Evolutionary conservation across 108 stramenopile species (phyloP), one percentile per base, ranked within the genome.

Genomic region (Pinguiococcus pyrenoidosus): DNA sequence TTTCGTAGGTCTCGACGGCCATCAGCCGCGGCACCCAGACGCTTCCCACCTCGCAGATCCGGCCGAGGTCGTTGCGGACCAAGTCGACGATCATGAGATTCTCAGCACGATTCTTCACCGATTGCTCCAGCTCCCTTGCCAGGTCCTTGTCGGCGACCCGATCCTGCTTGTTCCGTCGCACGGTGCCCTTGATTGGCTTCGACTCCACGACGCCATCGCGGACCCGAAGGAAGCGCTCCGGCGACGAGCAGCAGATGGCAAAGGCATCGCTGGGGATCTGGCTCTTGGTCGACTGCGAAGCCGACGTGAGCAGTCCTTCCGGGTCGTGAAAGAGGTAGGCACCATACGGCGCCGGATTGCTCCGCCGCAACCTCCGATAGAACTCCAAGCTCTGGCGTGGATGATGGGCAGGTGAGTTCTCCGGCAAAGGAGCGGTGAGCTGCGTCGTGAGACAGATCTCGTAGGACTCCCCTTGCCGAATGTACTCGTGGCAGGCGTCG

Each of bases 41-140:
- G 10, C 80, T 65, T 5, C 89, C 89, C 14, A 75, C 56, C 37
- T 81, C 42, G 50, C 89, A 90, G 4, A 92, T 83, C 2, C 91
- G 73, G 32, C 83, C 82, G 34, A 94, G 48, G 55, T 97, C 92
- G 57, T 92, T 92, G 16, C 95, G 75, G 10, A 93, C 72, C 38
- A 97, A 62, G 67, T 97, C 95, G 2, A 87, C 89, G 45, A 97
- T 93, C 95, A 97, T 97, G 23, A 97, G 69, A 52, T 97, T 93
- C 46, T 97, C 92, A 1, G 90, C 90, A 21, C 73, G 79, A 42
- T 85, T 83, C 48, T 87, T 88, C 7, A 20, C 22, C 75, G 42
- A 8, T 32, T 32, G 30, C 30, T 32, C 49, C 49, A 54, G 59
- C 17, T 58, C 63, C 28, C 46, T 45, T 21, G 64, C 66, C 12